Percentiles rank a stretch among this genome's conserved stretches.
Conservation (phyloP, 495 filamentous ascomycete species). For the Annulohypoxylon moriforme region DNA sequence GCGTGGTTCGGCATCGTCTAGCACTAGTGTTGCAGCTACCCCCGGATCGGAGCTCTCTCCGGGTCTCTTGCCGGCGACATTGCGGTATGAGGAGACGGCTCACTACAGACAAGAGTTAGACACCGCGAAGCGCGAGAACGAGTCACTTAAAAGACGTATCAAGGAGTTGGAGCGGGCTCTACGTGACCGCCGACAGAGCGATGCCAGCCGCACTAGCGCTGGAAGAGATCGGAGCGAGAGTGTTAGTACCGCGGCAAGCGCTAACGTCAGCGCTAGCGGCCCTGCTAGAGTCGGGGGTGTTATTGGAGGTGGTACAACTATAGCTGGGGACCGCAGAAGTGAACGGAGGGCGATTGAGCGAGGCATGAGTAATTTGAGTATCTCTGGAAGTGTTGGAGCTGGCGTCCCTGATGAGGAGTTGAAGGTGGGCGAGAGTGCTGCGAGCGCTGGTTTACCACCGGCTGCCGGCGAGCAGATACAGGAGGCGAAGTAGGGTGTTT, state of each 20-base stretch:
- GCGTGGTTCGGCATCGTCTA: constrained; percentile 38
- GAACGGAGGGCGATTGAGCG: constrained; percentile 46
- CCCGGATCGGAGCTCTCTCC: constrained; percentile 56
- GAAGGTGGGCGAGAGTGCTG: constrained; percentile 67
- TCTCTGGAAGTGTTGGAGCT: constrained; percentile 51
- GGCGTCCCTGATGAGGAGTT: constrained; percentile 63
- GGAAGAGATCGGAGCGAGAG: constrained; percentile 58
- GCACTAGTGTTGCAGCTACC: constrained; percentile 48
- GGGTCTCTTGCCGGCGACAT: constrained; percentile 62
- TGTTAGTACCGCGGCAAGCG: constrained; percentile 45
- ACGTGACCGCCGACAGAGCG: constrained; percentile 58
- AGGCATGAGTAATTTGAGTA: constrained; percentile 50
- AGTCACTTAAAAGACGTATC: constrained; percentile 75
- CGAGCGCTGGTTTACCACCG: constrained; percentile 55
- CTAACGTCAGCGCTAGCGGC: constrained; percentile 45
- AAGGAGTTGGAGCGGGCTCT: constrained; percentile 74
- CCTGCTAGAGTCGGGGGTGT: constrained; percentile 35
- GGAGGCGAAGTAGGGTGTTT: constrained; percentile 28
- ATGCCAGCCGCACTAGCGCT: constrained; percentile 50
- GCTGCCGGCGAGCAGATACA: constrained; percentile 19
- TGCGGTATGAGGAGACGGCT: constrained; percentile 76
- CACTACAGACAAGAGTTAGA: constrained; percentile 79
- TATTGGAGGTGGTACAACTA: constrained; percentile 40
- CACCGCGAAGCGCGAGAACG: constrained; percentile 81
- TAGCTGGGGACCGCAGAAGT: constrained; percentile 43